A percentile compares a stretch with the other conserved stretches of the same genome.
Conservation (phyloP, 345 rosid genomes). For the Boechera retrofracta region DNA sequence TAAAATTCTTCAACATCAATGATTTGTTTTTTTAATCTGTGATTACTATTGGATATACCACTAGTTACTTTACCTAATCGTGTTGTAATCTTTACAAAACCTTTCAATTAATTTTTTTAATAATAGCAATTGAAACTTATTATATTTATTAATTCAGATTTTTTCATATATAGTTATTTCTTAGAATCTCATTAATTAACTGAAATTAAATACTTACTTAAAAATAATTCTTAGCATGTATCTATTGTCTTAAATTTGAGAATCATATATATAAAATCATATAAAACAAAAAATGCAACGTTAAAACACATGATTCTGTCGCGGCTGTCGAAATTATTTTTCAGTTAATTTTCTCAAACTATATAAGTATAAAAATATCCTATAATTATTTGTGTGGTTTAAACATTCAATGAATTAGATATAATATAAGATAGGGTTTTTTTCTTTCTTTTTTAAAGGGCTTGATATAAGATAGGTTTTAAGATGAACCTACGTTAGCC, state of each 20-base stretch:
- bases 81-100: not conserved
- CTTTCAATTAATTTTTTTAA: not conserved
- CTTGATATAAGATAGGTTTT: not conserved
- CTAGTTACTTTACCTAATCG: too few species aligned
- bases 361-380: not conserved
- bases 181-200: not conserved
- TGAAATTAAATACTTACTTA: not conserved
- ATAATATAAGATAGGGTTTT: not conserved
- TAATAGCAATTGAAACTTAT: not conserved
- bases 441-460: too few species aligned
- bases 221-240: not conserved
- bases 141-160: not conserved
- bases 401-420: not conserved
- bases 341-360: not conserved
- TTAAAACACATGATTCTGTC: not conserved
- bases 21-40: too few species aligned
- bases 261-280: not conserved
- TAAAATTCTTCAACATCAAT: too few species aligned
- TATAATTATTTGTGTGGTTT: not conserved
- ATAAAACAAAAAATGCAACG: not conserved
- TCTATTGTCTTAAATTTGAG: not conserved
- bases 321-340: not conserved
- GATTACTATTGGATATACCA: too few species aligned
- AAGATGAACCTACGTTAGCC: constrained; percentile 25
- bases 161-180: not conserved